A percentile compares a stretch with the other conserved stretches of the same genome.
phyloP scores from a whole-genome alignment of 257 asterid species.

The Datura wrightii region DNA sequence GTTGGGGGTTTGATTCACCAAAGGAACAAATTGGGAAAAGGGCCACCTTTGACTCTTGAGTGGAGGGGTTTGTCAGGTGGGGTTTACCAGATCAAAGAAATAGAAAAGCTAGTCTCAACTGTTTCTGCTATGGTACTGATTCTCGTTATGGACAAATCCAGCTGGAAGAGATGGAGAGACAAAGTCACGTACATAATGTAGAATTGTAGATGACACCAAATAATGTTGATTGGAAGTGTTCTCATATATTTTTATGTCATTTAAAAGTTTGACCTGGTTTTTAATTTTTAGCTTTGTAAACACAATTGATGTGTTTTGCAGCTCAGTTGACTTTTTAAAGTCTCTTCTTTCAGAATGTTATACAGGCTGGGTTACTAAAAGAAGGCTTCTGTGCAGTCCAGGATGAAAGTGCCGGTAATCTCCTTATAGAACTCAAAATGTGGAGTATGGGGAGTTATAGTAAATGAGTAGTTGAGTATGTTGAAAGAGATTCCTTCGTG shows the following conservation, averaged over 20 bases:
- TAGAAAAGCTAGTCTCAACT: not conserved
- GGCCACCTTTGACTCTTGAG: not conserved
- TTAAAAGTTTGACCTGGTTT: slow-evolving; percentile 29
- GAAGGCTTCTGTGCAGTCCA: slow-evolving; percentile 90
- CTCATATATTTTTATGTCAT: not conserved
- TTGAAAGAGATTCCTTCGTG: slow-evolving; percentile 13
- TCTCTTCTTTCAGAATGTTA: slow-evolving; percentile 60
- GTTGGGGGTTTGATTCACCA: slow-evolving; percentile 15
- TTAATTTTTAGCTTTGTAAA: not conserved
- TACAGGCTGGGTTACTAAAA: slow-evolving; percentile 85
- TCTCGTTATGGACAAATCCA: not conserved
- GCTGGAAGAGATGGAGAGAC: slow-evolving; percentile 9
- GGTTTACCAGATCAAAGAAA: slow-evolving; percentile 21
- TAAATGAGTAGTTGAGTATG: not conserved
- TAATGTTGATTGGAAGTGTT: not conserved
- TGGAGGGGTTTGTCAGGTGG: not conserved
- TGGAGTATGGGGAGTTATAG: not conserved
- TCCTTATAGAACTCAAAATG: not conserved
- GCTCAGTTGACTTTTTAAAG: slow-evolving; percentile 34
- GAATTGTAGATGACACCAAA: slow-evolving; percentile 13
- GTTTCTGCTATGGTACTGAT: not conserved
- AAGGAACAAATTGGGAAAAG: slow-evolving; percentile 18
- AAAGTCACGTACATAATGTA: not conserved
- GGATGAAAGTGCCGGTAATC: slow-evolving; percentile 96
- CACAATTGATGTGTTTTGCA: slow-evolving; percentile 28